phyloP scores from a whole-genome alignment of 2,329 filamentous ascomycete species.

The Penicillium fuscoglaucum region DNA sequence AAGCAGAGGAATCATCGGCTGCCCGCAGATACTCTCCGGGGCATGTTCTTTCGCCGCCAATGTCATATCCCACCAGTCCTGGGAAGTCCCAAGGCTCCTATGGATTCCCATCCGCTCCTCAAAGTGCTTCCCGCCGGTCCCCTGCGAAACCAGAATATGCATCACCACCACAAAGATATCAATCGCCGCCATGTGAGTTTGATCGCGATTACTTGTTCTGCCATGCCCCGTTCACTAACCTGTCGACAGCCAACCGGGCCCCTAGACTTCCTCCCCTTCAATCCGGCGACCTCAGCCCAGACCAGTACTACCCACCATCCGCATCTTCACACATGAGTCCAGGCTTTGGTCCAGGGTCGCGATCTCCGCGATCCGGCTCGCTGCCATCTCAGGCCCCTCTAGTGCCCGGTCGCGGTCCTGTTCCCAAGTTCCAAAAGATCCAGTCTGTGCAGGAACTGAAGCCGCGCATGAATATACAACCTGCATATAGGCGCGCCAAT shows the following conservation, averaged over 20 bases:
- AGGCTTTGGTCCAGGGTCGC: constrained; percentile 55
- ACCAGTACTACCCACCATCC: constrained; percentile 71
- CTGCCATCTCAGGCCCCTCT: constrained; percentile 47
- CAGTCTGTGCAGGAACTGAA: constrained; percentile 71
- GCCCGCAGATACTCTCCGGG: constrained; percentile 95
- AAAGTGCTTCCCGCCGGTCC: constrained; percentile 67
- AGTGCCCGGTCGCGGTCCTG: constrained; percentile 59
- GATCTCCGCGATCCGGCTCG: constrained; percentile 49
- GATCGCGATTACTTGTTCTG: background rate
- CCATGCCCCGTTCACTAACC: constrained; percentile 12
- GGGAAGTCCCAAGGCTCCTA: constrained; percentile 55
- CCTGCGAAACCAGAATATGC: constrained; percentile 67
- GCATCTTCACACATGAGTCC: constrained; percentile 71
- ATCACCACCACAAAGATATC: constrained; percentile 58
- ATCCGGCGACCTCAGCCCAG: constrained; percentile 64
- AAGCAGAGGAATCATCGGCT: constrained; percentile 71
- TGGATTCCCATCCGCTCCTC: constrained; percentile 52
- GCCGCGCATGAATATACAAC: constrained; percentile 81
- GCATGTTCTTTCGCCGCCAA: constrained; percentile 80
- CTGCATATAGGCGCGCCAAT: constrained; percentile 87
- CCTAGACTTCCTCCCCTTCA: constrained; percentile 76
- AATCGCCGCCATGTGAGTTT: constrained; percentile 58
- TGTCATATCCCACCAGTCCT: constrained; percentile 70
- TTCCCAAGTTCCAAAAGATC: constrained; percentile 85
- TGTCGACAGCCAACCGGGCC: constrained; percentile 46